These are phyloP conservation scores for Sesbania bispinosa DNA, from an alignment of 306 rosid species.

Conservation along the genomic window DNA sequence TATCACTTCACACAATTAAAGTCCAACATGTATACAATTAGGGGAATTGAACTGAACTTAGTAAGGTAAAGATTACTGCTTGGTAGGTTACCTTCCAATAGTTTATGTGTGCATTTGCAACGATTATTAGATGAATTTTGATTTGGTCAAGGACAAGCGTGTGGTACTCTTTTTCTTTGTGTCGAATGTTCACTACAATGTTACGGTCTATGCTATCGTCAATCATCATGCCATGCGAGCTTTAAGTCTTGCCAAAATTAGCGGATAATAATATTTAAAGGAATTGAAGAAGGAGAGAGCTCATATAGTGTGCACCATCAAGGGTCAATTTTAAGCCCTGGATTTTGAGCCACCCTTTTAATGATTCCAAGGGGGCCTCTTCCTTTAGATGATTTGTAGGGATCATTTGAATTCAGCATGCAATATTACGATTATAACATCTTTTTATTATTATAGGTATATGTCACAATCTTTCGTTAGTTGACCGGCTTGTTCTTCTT, in stretches of 20 bases:
- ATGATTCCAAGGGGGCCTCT: slow-evolving; percentile 12
- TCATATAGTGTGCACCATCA: not conserved
- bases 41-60: too few species aligned
- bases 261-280: too few species aligned
- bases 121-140: slow-evolving; percentile 14
- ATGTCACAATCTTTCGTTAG: not conserved
- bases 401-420: slow-evolving; percentile 23
- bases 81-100: slow-evolving; percentile 31
- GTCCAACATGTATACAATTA: not conserved
- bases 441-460: not conserved
- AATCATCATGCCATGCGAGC: too few species aligned
- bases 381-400: not conserved
- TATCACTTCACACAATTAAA: not conserved
- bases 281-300: too few species aligned
- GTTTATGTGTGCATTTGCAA: not conserved
- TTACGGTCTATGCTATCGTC: not conserved
- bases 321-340: not conserved
- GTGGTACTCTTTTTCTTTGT: not conserved
- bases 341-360: slow-evolving; percentile 13
- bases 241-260: too few species aligned
- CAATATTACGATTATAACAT: not conserved
- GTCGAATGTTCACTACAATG: not conserved
- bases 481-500: not conserved
- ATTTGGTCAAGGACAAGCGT: slow-evolving; percentile 21
- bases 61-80: not conserved